Percentiles rank a stretch among this genome's conserved stretches.
phyloP scores from a whole-genome alignment of 2,329 filamentous ascomycete species.

The Ophiostoma himal-ulmi region DNA sequence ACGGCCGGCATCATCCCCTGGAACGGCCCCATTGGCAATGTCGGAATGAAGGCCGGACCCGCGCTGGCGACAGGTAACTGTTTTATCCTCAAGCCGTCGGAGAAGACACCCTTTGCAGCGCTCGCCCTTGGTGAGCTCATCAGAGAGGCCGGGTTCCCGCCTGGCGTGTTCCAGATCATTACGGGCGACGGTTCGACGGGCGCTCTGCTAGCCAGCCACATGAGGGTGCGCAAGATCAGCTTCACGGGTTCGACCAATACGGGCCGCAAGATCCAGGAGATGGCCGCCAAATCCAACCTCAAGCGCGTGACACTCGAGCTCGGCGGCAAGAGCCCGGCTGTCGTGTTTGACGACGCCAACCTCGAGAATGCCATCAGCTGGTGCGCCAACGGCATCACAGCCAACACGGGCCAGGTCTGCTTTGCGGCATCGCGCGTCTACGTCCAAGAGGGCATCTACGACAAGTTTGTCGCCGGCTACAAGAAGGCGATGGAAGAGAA shows the following conservation, averaged over 20 bases:
- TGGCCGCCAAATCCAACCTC: constrained; percentile 54
- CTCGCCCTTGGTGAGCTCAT: constrained; percentile 36
- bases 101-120: constrained; percentile 38
- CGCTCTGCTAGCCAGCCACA: constrained; percentile 26
- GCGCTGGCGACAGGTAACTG: constrained; percentile 40
- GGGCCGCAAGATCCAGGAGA: constrained; percentile 57
- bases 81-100: constrained; percentile 40
- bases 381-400: constrained; percentile 49
- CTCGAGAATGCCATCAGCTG: constrained; percentile 51
- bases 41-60: constrained; percentile 38
- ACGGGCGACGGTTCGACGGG: constrained; percentile 35
- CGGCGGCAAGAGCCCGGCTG: constrained; percentile 59
- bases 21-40: constrained; percentile 36
- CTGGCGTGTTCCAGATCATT: constrained; percentile 40
- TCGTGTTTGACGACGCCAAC: constrained; percentile 59
- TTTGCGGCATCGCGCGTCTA: constrained; percentile 68
- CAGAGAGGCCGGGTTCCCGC: constrained; percentile 40
- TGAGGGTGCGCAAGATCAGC: constrained; percentile 54
- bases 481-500: constrained; percentile 53
- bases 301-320: constrained; percentile 68
- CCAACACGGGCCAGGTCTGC: constrained; percentile 68
- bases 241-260: constrained; percentile 64
- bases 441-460: constrained; percentile 54
- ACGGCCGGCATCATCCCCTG: constrained; percentile 35
- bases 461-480: constrained; percentile 53